phyloP scores from a whole-genome alignment of 345 rosid genomes.

The Gossypium rotundifolium region DNA sequence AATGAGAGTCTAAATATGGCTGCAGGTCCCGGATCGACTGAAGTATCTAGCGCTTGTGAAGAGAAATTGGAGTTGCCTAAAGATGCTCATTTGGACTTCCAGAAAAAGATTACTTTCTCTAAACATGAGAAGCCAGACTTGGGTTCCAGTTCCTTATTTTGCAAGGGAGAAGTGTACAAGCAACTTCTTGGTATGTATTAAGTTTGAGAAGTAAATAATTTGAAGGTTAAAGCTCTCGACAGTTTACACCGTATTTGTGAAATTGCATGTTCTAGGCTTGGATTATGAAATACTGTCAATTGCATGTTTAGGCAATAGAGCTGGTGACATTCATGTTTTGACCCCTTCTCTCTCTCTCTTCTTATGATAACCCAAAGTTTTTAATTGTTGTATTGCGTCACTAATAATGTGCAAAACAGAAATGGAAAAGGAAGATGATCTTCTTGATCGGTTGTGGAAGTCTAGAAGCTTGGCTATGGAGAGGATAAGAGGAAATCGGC shows the following conservation, averaged over 20 bases:
- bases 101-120: conserved; percentile 63
- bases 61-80: conserved; percentile 27
- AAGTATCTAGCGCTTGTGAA: conserved; percentile 20
- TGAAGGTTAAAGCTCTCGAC: neutral
- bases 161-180: conserved; percentile 40
- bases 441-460: conserved; percentile 60
- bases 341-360: neutral
- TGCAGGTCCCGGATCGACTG: conserved; percentile 28
- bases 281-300: neutral
- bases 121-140: conserved; percentile 61
- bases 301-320: neutral
- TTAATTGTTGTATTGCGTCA: conserved; percentile 1
- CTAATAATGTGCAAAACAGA: conserved; percentile 38
- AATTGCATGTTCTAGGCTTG: neutral
- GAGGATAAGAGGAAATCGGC: conserved; percentile 57
- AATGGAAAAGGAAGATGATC: conserved; percentile 80
- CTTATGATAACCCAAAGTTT: neutral
- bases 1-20: conserved; percentile 64
- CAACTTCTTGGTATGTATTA: conserved; percentile 52
- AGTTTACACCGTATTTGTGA: neutral
- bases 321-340: neutral
- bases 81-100: conserved; percentile 53
- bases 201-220: conserved; percentile 1
- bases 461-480: conserved; percentile 63
- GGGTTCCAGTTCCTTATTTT: conserved; percentile 35